Base-by-base conservation (phyloP, 345 rosid species). In the Populus deltoides region DNA sequence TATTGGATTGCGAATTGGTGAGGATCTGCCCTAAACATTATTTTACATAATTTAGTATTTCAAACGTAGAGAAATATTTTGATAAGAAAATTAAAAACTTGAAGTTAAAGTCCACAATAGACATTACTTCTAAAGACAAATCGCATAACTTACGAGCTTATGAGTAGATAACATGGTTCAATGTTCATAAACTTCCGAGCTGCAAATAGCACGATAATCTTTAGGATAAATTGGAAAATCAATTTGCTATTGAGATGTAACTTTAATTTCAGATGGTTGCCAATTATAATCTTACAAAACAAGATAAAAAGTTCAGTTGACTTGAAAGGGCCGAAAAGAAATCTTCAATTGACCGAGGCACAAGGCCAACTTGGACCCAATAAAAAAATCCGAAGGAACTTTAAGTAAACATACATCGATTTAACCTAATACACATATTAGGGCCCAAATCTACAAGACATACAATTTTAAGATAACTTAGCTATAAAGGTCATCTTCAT, bases 401-500 rank as follows among this genome's bases (percentile, higher is more conserved):
- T 68, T 8, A 43, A n/a, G 45, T 25, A 8, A 73, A 35, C 81
- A 72, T 31, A 33, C 59, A 68, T 24, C 16, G 68, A 43, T 38
- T 41, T 73, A 31, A 53, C 24, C 59, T 24, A 39, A 25, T 62
- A 41, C 76, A 71, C 65, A 0, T 4, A 65, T 69, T 47, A 22
- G 38, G 65, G 49, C 53, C 36, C 35, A 24, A 45, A 5, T 71
- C 24, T 33, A 27, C 7, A 39, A 29, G 31, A 25, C 47, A 22
- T 5, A 1, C 27, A 35, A 36, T 13, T 53, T 77, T 36, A 74
- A 9, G 27, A 79, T n/a, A 75, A 76, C 73, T 84, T 87, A 94
- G 88, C 86, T 86, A 87, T 94, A 94, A 62, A 94, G 98, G 81
- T 94, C 98, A 38, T 94, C 98, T 6, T 94, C 98, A 45, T 91